These are phyloP conservation scores for Sporothrix inflata DNA, from an alignment of 2,329 filamentous ascomycete species.

Conservation along the genomic window DNA sequence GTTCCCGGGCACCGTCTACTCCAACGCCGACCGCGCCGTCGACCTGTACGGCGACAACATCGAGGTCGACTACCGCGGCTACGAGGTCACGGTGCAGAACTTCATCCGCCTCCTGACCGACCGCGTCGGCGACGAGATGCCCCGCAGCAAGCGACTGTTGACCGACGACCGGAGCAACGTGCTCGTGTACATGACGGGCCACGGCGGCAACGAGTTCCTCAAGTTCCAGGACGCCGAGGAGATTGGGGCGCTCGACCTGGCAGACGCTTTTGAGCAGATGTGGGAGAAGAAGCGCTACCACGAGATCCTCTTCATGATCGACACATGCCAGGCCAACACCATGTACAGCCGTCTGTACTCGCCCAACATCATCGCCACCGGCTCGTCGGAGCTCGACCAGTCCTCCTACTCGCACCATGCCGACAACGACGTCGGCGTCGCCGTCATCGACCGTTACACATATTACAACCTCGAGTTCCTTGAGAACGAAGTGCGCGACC, in stretches of 20 bases:
- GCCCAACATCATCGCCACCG: slow-evolving; percentile 96
- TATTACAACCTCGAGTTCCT: slow-evolving; percentile 98
- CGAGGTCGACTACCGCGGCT: slow-evolving; percentile 96
- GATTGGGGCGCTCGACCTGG: slow-evolving; percentile 93
- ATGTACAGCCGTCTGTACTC: slow-evolving; percentile 99
- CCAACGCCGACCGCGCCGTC: slow-evolving; percentile 92
- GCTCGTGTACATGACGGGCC: slow-evolving; percentile 98
- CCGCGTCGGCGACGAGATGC: slow-evolving; percentile 91
- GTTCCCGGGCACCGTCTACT: slow-evolving; percentile 97
- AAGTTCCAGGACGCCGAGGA: slow-evolving; percentile 99
- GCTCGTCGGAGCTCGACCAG: slow-evolving; percentile 93
- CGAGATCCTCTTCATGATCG: slow-evolving; percentile 99
- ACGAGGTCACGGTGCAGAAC: slow-evolving; percentile 98
- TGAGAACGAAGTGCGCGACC: slow-evolving; percentile 83
- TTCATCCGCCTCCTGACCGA: slow-evolving; percentile 96
- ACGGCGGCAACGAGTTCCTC: slow-evolving; percentile 95
- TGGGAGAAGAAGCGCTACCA: slow-evolving; percentile 99
- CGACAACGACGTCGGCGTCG: slow-evolving; percentile 96
- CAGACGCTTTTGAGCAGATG: slow-evolving; percentile 98
- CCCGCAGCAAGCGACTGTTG: slow-evolving; percentile 87
- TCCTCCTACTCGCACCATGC: slow-evolving; percentile 97
- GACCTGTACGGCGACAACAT: slow-evolving; percentile 99
- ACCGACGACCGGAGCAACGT: slow-evolving; percentile 97
- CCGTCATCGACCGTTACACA: slow-evolving; percentile 97
- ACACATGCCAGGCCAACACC: slow-evolving; percentile 98